Evolutionary conservation across 1,284 basidiomycete genomes (phyloP).

Genomic region (Agaricales sp.): DNA sequence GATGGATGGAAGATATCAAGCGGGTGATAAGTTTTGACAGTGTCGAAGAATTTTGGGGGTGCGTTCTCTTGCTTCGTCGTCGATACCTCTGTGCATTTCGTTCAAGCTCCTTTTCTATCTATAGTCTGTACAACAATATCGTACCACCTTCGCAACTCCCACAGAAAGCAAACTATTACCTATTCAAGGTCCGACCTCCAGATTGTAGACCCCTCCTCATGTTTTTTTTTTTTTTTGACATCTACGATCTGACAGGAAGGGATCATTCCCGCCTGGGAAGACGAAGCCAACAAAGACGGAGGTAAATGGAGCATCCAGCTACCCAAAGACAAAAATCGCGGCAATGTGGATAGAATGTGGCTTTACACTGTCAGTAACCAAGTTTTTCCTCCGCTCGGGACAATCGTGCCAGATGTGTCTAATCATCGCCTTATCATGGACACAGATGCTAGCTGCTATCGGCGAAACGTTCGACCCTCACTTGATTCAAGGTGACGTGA

Average conservation of each 20-base stretch:
- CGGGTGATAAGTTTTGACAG: conserved; percentile 89
- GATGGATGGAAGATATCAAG: conserved; percentile 98
- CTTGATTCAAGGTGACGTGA: conserved; percentile 35
- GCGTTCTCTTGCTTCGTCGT: conserved; percentile 18
- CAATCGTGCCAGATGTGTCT: conserved; percentile 9
- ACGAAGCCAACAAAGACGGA: conserved; percentile 90
- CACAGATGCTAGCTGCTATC: conserved; percentile 91
- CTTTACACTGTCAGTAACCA: conserved; percentile 74
- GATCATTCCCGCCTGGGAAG: conserved; percentile 96
- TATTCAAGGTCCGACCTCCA: conserved; percentile 71
- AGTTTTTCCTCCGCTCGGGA: conserved; percentile 4
- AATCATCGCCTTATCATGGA: conserved; percentile 3
- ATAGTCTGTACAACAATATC: conserved; percentile 93
- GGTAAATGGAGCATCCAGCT: conserved; percentile 99
- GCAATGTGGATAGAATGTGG: conserved; percentile 91
- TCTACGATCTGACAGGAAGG: conserved; percentile 49
- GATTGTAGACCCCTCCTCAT: conserved; percentile 1
- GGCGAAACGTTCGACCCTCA: conserved; percentile 91
- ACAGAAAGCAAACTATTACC: conserved; percentile 96
- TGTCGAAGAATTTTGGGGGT: conserved; percentile 98
- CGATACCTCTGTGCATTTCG: conserved; percentile 8
- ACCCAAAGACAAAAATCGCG: conserved; percentile 88
- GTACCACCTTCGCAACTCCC: conserved; percentile 92
- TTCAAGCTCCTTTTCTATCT: conserved; percentile 10
- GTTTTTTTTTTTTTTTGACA: conserved; percentile 1